Base-by-base conservation (phyloP, 2,329 filamentous ascomycete genomes). In the Aspergillus intermedius region DNA sequence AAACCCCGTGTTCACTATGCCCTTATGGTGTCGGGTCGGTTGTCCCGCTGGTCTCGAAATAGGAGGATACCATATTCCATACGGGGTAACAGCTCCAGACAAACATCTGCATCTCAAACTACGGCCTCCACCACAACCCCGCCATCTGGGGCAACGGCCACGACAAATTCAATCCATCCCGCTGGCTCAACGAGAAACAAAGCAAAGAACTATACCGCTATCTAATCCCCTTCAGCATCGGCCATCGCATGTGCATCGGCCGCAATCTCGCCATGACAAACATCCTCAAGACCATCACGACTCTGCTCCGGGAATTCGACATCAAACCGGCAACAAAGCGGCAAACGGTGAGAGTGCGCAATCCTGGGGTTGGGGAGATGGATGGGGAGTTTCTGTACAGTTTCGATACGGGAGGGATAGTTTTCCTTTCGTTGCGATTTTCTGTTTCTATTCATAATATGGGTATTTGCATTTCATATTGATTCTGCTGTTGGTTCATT, bases 191-290 rank as follows among this genome's bases (percentile, higher is more conserved):
- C 7, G 13, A 35, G 8, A 48, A 45, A 17, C 41, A 22, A 5
- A 28, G 37, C 10, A 21, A 21, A n/a, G 17, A 41, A 5, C 15
- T 13, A 23, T 13, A 9, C 13, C 19, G 39, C 28, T 53, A 40
- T 22, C 34, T 53, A 2, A 53, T 51, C 6, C 51, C 51, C 10
- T 51, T 51, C 28, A 53, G 51, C 35, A 47, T 51, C 23, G 51
- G 51, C 12, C 49, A 53, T 21, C 25, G 51, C 21, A 48, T 48
- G 45, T 53, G 49, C 9, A 53, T 53, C 15, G 51, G 51, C 12
- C 42, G 43, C 2, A 51, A 53, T 32, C 41, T 53, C 7, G 49
- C 51, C 5, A 53, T 53, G 49, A 53, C 51, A 12, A 53, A 53
- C 37, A 51, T 51, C 5, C 13, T 49, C 12, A 51, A 51, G 49